Evolutionary conservation across 805 yeast genomes (phyloP).

Genomic region (Teunomyces funiuensis): DNA sequence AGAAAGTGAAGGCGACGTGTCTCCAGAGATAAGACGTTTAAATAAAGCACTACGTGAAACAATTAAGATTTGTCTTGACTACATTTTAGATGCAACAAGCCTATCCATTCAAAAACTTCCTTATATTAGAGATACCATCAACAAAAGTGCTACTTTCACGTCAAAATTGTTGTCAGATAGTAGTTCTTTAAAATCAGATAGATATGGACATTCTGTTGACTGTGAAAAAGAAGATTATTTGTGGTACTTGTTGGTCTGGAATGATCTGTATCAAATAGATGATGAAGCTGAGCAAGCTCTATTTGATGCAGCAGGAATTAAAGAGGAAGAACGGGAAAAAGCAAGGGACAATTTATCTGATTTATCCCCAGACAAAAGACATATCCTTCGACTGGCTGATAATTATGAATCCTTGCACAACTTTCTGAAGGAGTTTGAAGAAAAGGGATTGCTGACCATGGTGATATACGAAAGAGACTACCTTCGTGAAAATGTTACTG

Average conservation of each 20-base stretch:
- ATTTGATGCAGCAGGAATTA: slow-evolving; percentile 27
- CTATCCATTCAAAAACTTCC: slow-evolving; percentile 40
- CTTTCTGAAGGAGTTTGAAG: too few relatives aligned
- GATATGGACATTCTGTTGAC: slow-evolving; percentile 35
- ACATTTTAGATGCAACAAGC: slow-evolving; percentile 43
- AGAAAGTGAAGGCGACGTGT: neutral
- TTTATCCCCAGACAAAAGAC: too few relatives aligned
- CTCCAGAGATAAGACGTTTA: slow-evolving; percentile 4
- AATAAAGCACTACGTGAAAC: slow-evolving; percentile 23
- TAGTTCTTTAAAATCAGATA: slow-evolving; percentile 29
- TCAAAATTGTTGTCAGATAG: slow-evolving; percentile 28
- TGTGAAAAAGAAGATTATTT: slow-evolving; percentile 26
- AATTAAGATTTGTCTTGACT: slow-evolving; percentile 37
- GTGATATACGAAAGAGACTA: too few relatives aligned
- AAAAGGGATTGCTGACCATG: too few relatives aligned
- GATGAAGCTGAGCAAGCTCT: slow-evolving; percentile 55
- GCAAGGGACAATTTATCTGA: slow-evolving; percentile 24
- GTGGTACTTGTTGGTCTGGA: slow-evolving; percentile 62
- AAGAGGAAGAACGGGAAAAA: slow-evolving; percentile 26
- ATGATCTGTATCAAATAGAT: slow-evolving; percentile 70
- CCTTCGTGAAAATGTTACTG: slow-evolving; percentile 26
- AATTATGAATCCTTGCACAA: too few relatives aligned
- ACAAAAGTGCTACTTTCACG: slow-evolving; percentile 22
- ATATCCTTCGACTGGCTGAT: too few relatives aligned
- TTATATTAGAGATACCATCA: slow-evolving; percentile 30